Base-by-base conservation (phyloP, 2,329 filamentous ascomycete genomes). In the Podosphaera aphanis region DNA sequence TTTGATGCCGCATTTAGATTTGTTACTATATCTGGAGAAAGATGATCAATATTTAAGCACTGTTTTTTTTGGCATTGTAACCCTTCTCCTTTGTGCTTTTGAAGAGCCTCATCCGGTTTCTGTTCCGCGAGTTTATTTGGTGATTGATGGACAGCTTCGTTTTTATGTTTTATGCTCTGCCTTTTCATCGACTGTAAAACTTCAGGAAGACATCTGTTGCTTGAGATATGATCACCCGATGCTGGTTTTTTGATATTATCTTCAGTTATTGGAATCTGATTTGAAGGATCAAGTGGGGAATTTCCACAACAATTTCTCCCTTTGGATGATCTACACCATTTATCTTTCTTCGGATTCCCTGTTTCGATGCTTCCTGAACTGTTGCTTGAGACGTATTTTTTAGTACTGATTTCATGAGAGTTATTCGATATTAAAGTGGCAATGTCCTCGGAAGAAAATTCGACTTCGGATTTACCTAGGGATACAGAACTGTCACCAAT, bases 401-500 rank as follows among this genome's bases (percentile, higher is more conserved):
- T 11, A 7, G 13, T 13, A 33, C 11, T 23, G 16, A 49, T 52
- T 20, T 57, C 55, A 36, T 48, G 49, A 40, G 50, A 49, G 7
- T 49, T 23, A n/a, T 23, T 38, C 11, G 46, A 50, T 44, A 55
- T 58, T 19, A 45, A 29, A 2, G 46, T 41, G 10, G 46, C 21
- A 8, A 5, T 25, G n/a, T 25, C 16, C 16, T 23, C 20, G 4
- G 39, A 16, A 16, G 21, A 8, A 27, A 13, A 5, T 42, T 19
- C 21, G 7, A 16, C 2, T 27, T 42, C 23, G 13, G 21, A 11
- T 27, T 42, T 42, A 3, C 8, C 15, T 16, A 40, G 20, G 5
- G 46, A 47, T 36, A 39, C 29, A 23, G 51, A 41, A 5, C 76
- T 72, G 1, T 58, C 54, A 48, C 77, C 74, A 2, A 79, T 55